Evolutionary conservation across 1,139 yeast species (phyloP), one percentile per base, ranked within the genome.

Genomic region (Kluyveromyces sp.): DNA sequence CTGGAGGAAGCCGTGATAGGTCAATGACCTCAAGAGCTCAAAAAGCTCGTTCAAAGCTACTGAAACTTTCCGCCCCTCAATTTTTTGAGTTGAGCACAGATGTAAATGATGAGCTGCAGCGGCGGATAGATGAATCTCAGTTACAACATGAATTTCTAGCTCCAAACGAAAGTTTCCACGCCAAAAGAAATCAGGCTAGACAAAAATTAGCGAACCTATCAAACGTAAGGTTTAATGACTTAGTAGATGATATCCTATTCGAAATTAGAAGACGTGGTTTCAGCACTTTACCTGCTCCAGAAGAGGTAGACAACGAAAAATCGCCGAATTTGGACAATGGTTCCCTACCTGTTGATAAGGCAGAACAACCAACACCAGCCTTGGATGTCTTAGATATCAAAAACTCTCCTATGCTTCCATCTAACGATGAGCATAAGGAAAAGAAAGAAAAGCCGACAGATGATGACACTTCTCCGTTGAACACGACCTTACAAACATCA

Each of bases 101-200:
- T 63, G 97, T 90, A 15, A 85, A 82, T 63, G 97, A 90, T 65
- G 98, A 90, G 66, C 71, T 90, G 52, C 78, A 79, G 58, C 76
- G 98, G 57, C 73, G 97, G 52, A 75, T 74, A 43, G 80, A 75
- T 37, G 68, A 67, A 43, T 60, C 64, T 5, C 64, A 77, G 48
- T 73, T 77, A 39, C 78, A 77, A 56, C 81, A 85, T 4, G 83
- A 78, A 50, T 79, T 77, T 59, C 70, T 87, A 50, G 72, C 81
- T 43, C 90, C 95, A 4, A 77, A 77, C 61, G 73, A 78, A n/a
- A 70, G 75, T 3, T 88, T 88, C 67, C 98, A 94, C 63, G 94
- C 95, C 34, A 90, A 89, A 62, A 76, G 98, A 60, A 94, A 94
- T 64, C 96, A 89, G 65, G 98, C 98, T 3, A 77, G 99, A 57